Evolutionary conservation across 805 yeast species (phyloP).

Genomic region (Myxozyma nipponensis): DNA sequence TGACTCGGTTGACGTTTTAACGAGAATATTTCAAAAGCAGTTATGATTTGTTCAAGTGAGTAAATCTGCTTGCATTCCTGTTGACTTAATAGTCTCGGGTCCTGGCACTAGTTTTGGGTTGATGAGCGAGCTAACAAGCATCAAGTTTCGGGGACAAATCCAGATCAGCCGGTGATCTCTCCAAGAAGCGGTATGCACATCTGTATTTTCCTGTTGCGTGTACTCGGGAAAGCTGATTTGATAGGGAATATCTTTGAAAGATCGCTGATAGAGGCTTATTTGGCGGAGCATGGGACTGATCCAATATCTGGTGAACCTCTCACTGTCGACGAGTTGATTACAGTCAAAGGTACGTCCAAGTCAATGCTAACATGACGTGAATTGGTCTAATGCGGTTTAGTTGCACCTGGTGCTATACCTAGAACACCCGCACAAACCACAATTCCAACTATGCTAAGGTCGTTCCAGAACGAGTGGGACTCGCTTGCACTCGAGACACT

Average conservation of each 20-base stretch:
- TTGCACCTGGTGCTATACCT: conserved; percentile 28
- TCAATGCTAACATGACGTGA: not conserved
- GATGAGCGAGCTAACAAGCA: not conserved
- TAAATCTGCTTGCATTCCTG: too few relatives aligned
- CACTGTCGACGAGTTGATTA: conserved; percentile 54
- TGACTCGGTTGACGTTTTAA: too few relatives aligned
- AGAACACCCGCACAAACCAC: conserved; percentile 54
- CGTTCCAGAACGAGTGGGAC: conserved; percentile 89
- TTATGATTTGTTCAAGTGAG: conserved; percentile 1
- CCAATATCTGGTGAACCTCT: conserved; percentile 70
- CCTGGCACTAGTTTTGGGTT: too few relatives aligned
- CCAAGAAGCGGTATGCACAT: conserved; percentile 23
- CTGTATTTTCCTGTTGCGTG: not conserved
- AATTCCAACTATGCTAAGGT: conserved; percentile 70
- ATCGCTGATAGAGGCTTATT: conserved; percentile 54
- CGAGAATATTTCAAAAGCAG: too few relatives aligned
- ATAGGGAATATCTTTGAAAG: conserved; percentile 68
- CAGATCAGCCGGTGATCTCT: conserved; percentile 21
- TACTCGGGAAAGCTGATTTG: not conserved
- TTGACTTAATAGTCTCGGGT: too few relatives aligned
- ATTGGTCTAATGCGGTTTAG: too few relatives aligned
- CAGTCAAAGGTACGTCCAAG: conserved; percentile 33
- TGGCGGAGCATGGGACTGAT: conserved; percentile 63
- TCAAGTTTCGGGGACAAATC: conserved; percentile 20
- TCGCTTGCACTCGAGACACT: conserved; percentile 77